phyloP scores from a whole-genome alignment of 139 green algal species.

The Chlamydomonas sp. region DNA sequence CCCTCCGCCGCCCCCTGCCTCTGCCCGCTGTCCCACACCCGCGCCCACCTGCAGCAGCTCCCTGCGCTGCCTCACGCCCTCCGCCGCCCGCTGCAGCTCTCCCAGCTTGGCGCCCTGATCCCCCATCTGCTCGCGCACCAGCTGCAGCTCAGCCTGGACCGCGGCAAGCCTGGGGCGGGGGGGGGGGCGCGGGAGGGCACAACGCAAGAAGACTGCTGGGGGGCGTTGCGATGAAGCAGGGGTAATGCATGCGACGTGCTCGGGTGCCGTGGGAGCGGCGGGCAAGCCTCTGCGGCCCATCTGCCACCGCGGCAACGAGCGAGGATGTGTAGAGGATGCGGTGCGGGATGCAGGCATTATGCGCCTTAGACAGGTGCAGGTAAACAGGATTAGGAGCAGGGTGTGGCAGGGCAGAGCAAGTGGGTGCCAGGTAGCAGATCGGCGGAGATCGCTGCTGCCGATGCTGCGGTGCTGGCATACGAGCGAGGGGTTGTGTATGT shows the following conservation, averaged over 20 bases:
- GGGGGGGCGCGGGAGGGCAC: background rate
- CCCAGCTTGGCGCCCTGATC: slow-evolving; percentile 22
- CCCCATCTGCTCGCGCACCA: slow-evolving; percentile 6
- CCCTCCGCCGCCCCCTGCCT: background rate
- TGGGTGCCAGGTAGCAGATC: background rate
- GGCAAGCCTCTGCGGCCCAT: too few relatives aligned
- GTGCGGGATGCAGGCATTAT: too few relatives aligned
- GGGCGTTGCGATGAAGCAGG: too few relatives aligned
- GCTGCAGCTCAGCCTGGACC: slow-evolving; percentile 40
- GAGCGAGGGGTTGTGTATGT: background rate
- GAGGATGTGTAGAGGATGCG: too few relatives aligned
- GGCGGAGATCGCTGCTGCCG: background rate
- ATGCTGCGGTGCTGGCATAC: background rate
- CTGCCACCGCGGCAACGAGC: too few relatives aligned
- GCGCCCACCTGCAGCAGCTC: slow-evolving; percentile 13
- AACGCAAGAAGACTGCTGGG: background rate
- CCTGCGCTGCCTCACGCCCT: slow-evolving; percentile 7
- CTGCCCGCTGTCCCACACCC: background rate
- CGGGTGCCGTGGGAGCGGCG: too few relatives aligned
- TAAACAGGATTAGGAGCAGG: too few relatives aligned
- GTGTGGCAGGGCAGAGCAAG: background rate
- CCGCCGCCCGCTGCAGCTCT: slow-evolving; percentile 12
- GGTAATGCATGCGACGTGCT: too few relatives aligned
- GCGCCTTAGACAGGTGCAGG: too few relatives aligned
- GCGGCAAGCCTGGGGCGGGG: slow-evolving; percentile 21